A percentile compares a stretch with the other conserved stretches of the same genome.
phyloP scores from a whole-genome alignment of 495 filamentous ascomycete genomes.

The Hypoxylon cercidicola region DNA sequence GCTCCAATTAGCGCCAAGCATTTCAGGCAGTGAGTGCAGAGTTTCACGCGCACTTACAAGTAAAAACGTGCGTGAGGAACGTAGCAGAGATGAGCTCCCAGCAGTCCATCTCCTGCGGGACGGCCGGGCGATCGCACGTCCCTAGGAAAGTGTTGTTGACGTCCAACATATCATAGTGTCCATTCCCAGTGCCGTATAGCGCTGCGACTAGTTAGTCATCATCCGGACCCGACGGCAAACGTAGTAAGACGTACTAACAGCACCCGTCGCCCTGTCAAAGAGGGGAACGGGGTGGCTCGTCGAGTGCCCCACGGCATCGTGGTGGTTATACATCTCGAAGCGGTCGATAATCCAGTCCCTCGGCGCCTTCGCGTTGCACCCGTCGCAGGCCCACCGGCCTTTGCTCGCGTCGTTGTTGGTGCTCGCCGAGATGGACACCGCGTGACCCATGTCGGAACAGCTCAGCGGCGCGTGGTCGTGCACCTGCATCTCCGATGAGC shows the following conservation, averaged over 20 bases:
- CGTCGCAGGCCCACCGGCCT: conserved; percentile 39
- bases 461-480: conserved; percentile 33
- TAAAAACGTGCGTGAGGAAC: conserved; percentile 36
- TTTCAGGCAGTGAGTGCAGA: neutral
- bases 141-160: conserved; percentile 40
- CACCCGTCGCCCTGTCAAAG: conserved; percentile 31
- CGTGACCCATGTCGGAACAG: conserved; percentile 29
- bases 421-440: conserved; percentile 29
- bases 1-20: neutral
- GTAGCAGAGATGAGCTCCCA: conserved; percentile 31
- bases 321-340: conserved; percentile 15
- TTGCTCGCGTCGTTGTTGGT: conserved; percentile 37
- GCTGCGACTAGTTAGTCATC: conserved; percentile 23
- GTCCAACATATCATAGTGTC: conserved; percentile 35
- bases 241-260: conserved; percentile 27
- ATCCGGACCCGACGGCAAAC: neutral
- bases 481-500: conserved; percentile 27
- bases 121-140: conserved; percentile 26
- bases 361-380: conserved; percentile 22
- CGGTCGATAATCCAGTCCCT: conserved; percentile 33
- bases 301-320: conserved; percentile 29
- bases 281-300: conserved; percentile 30
- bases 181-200: conserved; percentile 26
- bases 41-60: conserved; percentile 28
- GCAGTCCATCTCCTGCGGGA: conserved; percentile 39